phyloP scores from a whole-genome alignment of 202 grass and related monocot species.

The Alloteropsis angusta region DNA sequence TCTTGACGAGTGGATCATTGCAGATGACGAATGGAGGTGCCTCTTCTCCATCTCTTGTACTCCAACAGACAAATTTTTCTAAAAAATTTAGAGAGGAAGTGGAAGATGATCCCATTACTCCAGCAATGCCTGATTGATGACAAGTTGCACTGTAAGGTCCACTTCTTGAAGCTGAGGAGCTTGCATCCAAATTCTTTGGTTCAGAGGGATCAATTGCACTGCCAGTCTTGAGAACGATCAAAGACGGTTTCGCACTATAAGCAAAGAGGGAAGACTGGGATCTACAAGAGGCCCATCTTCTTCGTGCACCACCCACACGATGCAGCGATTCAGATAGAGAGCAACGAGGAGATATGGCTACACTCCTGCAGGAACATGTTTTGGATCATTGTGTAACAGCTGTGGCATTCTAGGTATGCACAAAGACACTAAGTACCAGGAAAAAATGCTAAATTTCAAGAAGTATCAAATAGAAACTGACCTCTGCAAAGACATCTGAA shows the following conservation, averaged over 20 bases:
- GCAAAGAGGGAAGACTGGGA: constrained; percentile 28
- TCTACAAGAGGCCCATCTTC: constrained; percentile 27
- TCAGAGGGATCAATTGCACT: constrained; percentile 7
- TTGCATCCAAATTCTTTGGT: constrained; percentile 29
- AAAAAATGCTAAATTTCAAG: constrained; percentile 17
- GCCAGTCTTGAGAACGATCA: constrained; percentile 36
- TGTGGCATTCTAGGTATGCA: background rate
- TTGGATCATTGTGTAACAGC: background rate
- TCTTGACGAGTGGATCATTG: constrained; percentile 39
- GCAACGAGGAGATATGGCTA: constrained; percentile 22
- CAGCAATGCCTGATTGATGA: constrained; percentile 35
- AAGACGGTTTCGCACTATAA: constrained; percentile 29
- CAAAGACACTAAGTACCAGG: background rate
- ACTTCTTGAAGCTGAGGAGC: constrained; percentile 31
- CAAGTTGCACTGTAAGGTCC: constrained; percentile 5
- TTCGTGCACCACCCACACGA: constrained; percentile 9
- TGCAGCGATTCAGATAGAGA: constrained; percentile 6
- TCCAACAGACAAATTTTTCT: constrained; percentile 54
- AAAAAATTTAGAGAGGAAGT: constrained; percentile 48
- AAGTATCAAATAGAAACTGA: constrained; percentile 20
- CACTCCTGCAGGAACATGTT: constrained; percentile 19
- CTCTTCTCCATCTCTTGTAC: constrained; percentile 34
- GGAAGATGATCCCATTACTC: constrained; percentile 60
- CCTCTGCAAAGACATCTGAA: constrained; percentile 36
- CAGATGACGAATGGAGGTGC: constrained; percentile 58